Base-by-base conservation (phyloP, 257 asterid species). In the Fraxinus cuspidata region DNA sequence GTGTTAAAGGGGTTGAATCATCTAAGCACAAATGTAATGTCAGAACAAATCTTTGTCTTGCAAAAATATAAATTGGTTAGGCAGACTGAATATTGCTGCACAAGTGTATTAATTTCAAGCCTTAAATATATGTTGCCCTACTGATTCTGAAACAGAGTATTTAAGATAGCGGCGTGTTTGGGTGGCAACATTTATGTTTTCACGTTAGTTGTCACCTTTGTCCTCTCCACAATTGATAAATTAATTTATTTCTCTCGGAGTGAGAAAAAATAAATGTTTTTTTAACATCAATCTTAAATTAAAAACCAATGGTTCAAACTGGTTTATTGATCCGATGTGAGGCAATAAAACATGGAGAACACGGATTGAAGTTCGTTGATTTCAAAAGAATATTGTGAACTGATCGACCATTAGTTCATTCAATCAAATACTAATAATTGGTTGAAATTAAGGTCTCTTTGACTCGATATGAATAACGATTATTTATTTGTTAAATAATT, bases 161-260 rank as follows among this genome's bases (percentile, higher is more conserved):
- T 77, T 51, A 70, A 77, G 72, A 44, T 64, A 31, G 44, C 25
- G 76, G 77, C 58, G 42, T 75, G 79, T 81, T 81, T 71, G 81
- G 87, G 65, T 75, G 74, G 51, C 79, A 75, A 75, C 70, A 78
- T 84, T 69, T 78, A 84, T 81, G 75, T 63, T 70, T 47, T 77
- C 75, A 81, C 85, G 87, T 72, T 74, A 27, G 75, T 60, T 34
- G 65, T 40, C 67, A 77, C 67, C 74, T 65, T 71, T 42, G 79
- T 76, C 76, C 74, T 78, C 64, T 2, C 29, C 56, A 40, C 13
- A 53, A 13, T 65, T 44, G 32, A 21, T 47, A 29, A 31, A 1
- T 51, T 51, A 77, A 23, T 37, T 49, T 19, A 68, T 75, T 31
- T 40, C 16, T 1, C n/a, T 56, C 53, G 29, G 25, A 44, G 1